phyloP scores from a whole-genome alignment of 768 basidiomycete genomes.

The Calocybe gangraenosa region DNA sequence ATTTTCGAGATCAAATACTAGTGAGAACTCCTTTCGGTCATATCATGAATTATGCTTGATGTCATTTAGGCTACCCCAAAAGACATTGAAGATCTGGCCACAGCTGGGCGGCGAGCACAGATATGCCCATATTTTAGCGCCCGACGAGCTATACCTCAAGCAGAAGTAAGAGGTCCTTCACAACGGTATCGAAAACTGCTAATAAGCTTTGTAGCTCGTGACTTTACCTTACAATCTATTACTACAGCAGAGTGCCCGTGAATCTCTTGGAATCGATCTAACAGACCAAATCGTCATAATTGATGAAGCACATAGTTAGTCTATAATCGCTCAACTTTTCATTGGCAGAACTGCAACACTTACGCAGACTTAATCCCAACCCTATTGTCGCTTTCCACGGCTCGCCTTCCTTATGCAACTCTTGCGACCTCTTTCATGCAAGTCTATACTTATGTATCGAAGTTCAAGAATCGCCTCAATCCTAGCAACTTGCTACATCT shows the following conservation, averaged over 20 bases:
- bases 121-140: conserved; percentile 95
- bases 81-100: conserved; percentile 91
- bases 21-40: conserved; percentile 35
- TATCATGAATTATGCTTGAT: neutral
- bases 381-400: conserved; percentile 80
- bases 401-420: conserved; percentile 51
- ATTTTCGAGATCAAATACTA: conserved; percentile 84
- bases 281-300: conserved; percentile 84
- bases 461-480: conserved; percentile 76
- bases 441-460: conserved; percentile 69
- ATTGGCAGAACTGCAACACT: neutral
- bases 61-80: conserved; percentile 70
- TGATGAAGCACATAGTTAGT: conserved; percentile 95
- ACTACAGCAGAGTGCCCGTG: conserved; percentile 75
- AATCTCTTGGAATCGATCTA: conserved; percentile 83
- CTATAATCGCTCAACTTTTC: neutral
- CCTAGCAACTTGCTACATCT: conserved; percentile 73
- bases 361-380: conserved; percentile 80
- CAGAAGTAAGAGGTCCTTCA: conserved; percentile 53
- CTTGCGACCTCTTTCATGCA: conserved; percentile 67
- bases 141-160: conserved; percentile 81
- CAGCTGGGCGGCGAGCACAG: conserved; percentile 58
- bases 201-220: conserved; percentile 56
- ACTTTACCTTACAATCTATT: conserved; percentile 92
- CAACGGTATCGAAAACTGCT: neutral